Percentiles rank a stretch among this genome's conserved stretches.
These are phyloP conservation scores for Aegle marmelos DNA, from an alignment of 345 rosid species.

Conservation along the genomic window DNA sequence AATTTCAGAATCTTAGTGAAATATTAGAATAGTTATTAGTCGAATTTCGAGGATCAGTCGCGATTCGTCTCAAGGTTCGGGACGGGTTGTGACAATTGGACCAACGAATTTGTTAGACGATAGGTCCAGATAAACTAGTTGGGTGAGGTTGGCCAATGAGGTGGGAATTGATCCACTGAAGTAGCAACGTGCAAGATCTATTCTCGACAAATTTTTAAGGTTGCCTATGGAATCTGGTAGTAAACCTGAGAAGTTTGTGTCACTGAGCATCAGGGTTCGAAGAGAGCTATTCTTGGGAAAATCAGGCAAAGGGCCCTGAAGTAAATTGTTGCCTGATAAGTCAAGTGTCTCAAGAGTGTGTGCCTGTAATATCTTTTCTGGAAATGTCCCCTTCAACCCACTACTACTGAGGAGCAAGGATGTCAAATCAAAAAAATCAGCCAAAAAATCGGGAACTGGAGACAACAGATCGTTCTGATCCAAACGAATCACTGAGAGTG, in stretches of 20 bases:
- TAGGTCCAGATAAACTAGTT: constrained; percentile 28
- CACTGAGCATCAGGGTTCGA: constrained; percentile 17
- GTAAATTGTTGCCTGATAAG: constrained; percentile 15
- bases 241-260: constrained; percentile 26
- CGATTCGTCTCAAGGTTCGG: too few relatives aligned
- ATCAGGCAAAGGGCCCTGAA: constrained; percentile 12
- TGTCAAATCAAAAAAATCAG: constrained; percentile 21
- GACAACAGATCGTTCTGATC: constrained; percentile 10
- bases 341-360: constrained; percentile 28
- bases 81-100: too few relatives aligned
- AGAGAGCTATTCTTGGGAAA: constrained; percentile 23
- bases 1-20: too few relatives aligned
- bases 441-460: constrained; percentile 29
- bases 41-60: too few relatives aligned
- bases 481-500: constrained; percentile 29
- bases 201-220: constrained; percentile 21
- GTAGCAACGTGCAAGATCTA: constrained; percentile 3
- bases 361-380: constrained; percentile 23
- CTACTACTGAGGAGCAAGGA: background rate
- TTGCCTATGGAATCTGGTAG: constrained; percentile 24
- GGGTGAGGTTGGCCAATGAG: constrained; percentile 11
- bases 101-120: constrained; percentile 28
- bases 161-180: constrained; percentile 23
- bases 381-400: constrained; percentile 21
- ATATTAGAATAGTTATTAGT: too few relatives aligned